A percentile compares a stretch with the other conserved stretches of the same genome.
phyloP scores from a whole-genome alignment of 164 flowering plant species.

The Vitis rupestris region DNA sequence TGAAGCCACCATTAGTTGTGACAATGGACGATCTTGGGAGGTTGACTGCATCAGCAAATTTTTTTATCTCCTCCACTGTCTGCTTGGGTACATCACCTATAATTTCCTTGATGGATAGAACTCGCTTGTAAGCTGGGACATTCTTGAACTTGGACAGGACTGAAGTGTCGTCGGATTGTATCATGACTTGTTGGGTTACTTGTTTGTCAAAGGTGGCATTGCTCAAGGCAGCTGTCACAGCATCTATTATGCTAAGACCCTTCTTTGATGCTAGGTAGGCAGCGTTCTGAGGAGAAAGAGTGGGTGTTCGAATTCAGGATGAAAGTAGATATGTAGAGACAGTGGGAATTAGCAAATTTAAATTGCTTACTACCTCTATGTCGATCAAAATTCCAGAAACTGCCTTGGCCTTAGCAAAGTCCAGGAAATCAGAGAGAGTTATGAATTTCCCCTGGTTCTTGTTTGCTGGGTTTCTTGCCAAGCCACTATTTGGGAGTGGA shows the following conservation, averaged over 20 bases:
- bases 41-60: conserved; percentile 64
- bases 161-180: conserved; percentile 78
- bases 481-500: conserved; percentile 26
- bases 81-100: conserved; percentile 46
- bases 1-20: conserved; percentile 17
- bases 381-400: conserved; percentile 64
- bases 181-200: conserved; percentile 61
- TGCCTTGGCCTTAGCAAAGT: conserved; percentile 63
- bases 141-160: conserved; percentile 58
- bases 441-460: conserved; percentile 60
- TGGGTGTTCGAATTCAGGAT: neutral
- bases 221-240: conserved; percentile 50
- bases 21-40: conserved; percentile 46
- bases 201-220: conserved; percentile 75
- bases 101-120: conserved; percentile 36
- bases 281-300: conserved; percentile 58
- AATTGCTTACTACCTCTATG: conserved; percentile 47
- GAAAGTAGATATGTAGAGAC: neutral
- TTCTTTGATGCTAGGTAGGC: conserved; percentile 81
- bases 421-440: conserved; percentile 60
- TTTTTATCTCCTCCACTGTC: conserved; percentile 63
- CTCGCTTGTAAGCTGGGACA: conserved; percentile 46
- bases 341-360: neutral
- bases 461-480: conserved; percentile 58
- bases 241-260: conserved; percentile 56